Evolutionary conservation across 1,284 basidiomycete species (phyloP).

Genomic region (Apiotrichum mycotoxinovorans): DNA sequence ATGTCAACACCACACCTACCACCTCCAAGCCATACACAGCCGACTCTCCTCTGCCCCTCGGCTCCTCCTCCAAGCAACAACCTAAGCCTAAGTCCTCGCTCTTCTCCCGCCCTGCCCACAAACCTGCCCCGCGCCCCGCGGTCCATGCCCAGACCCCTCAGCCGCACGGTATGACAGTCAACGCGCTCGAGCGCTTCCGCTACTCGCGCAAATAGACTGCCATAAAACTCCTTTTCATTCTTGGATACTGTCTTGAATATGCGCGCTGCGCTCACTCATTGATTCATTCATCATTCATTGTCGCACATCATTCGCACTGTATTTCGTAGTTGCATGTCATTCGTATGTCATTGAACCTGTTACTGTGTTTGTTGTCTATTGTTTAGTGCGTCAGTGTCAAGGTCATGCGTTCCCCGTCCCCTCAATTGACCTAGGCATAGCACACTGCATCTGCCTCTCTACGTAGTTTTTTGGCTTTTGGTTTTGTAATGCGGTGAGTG

Average conservation of each 20-base stretch:
- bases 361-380: not conserved
- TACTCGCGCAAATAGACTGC: conserved; percentile 4
- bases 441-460: conserved; percentile 20
- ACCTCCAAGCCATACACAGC: not conserved
- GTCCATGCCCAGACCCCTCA: not conserved
- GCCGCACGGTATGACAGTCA: conserved; percentile 11
- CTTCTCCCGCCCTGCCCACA: not conserved
- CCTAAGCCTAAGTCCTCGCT: not conserved
- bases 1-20: not conserved
- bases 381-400: not conserved
- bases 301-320: not conserved
- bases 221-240: not conserved
- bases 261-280: not conserved
- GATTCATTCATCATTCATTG: not conserved
- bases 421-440: conserved; percentile 9
- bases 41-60: not conserved
- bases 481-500: conserved; percentile 2
- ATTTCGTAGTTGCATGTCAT: not conserved
- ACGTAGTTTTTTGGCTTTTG: not conserved
- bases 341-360: not conserved
- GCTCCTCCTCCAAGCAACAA: not conserved
- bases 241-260: not conserved
- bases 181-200: conserved; percentile 19
- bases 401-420: not conserved
- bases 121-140: not conserved